Percentiles rank a stretch among this genome's conserved stretches.
Conservation (phyloP, 139 green algal species). For the Ostreobium quekettii region DNA sequence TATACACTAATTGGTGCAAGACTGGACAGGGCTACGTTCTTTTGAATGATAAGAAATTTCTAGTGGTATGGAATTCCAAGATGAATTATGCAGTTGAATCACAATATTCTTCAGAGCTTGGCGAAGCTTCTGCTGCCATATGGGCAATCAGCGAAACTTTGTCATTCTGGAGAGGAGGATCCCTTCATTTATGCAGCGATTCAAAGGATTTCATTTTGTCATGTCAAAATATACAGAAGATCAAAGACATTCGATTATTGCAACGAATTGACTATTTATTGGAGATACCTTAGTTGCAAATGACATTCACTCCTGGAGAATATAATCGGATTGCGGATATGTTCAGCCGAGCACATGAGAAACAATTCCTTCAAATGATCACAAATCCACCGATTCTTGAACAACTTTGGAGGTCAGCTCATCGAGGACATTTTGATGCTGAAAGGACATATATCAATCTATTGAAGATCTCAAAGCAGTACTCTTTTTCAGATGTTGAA, state of each 20-base stretch:
- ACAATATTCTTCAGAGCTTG: background rate
- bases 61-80: conserved; percentile 2
- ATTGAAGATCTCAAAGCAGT: no score
- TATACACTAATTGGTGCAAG: background rate
- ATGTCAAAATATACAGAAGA: background rate
- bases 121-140: background rate
- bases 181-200: background rate
- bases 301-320: no score
- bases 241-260: background rate
- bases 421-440: no score
- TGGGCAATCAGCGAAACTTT: conserved; percentile 3
- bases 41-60: background rate
- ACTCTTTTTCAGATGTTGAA: no score
- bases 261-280: background rate
- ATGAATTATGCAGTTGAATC: background rate
- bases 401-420: no score
- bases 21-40: conserved; percentile 3
- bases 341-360: no score
- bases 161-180: conserved; percentile 1
- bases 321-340: no score
- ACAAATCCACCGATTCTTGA: no score
- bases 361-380: no score
- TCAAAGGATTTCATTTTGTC: background rate
- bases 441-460: no score
- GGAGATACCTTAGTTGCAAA: no score